A percentile compares a stretch with the other conserved stretches of the same genome.
These are phyloP conservation scores for Psilocybe cyanescens DNA, from an alignment of 768 basidiomycete species.

Conservation along the genomic window DNA sequence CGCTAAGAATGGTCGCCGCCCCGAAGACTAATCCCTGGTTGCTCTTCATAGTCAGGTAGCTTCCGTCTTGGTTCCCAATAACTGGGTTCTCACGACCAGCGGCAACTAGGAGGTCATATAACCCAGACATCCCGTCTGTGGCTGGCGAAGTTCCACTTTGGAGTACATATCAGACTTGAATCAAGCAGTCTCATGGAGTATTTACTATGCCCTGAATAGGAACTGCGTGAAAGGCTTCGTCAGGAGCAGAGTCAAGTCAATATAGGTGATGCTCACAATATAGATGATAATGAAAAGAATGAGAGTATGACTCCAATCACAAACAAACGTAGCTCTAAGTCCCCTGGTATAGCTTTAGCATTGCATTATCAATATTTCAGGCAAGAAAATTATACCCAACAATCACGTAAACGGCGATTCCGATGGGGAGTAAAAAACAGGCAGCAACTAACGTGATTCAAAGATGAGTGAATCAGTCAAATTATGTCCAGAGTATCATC, in stretches of 20 bases:
- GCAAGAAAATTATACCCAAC: conserved; percentile 24
- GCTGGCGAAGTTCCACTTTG: conserved; percentile 38
- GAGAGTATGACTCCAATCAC: conserved; percentile 48
- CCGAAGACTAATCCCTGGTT: conserved; percentile 48
- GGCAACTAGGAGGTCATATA: conserved; percentile 51
- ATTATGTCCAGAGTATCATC: background rate
- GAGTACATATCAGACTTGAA: background rate
- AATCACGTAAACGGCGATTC: conserved; percentile 45
- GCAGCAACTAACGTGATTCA: conserved; percentile 31
- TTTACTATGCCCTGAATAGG: conserved; percentile 35
- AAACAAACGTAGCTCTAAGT: conserved; percentile 48
- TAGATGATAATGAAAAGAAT: conserved; percentile 46
- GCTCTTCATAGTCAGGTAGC: conserved; percentile 62
- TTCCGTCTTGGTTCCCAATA: conserved; percentile 50
- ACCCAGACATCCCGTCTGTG: conserved; percentile 38
- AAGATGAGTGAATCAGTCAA: background rate
- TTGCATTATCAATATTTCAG: background rate
- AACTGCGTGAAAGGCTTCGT: conserved; percentile 18
- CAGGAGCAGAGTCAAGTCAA: background rate
- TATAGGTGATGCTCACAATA: conserved; percentile 25
- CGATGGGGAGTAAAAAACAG: conserved; percentile 48
- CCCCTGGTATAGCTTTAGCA: conserved; percentile 26
- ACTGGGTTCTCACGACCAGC: conserved; percentile 52
- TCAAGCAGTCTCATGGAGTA: background rate
- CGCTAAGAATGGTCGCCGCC: conserved; percentile 38